Base-by-base conservation (phyloP, 2,329 filamentous ascomycete genomes). In the Fusarium hostae region DNA sequence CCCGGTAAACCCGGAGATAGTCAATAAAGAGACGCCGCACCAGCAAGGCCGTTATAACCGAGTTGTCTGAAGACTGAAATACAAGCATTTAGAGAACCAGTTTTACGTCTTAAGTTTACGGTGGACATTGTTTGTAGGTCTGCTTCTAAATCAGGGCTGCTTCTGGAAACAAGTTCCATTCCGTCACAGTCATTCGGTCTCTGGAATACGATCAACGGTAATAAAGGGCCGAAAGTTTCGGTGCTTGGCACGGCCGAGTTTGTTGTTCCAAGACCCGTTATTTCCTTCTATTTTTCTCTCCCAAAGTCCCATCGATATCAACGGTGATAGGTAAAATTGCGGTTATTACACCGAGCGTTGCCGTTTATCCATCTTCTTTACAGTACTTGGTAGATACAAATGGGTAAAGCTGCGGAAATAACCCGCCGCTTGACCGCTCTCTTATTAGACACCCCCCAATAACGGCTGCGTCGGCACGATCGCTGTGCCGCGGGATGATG, bases 391-490 rank as follows among this genome's bases (percentile, higher is more conserved):
- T 12, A 26, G 41, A 20, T 44, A 45, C 24, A 15, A 13, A 28
- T 47, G 11, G 11, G 45, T 47, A 45, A 32, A 41, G 63, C 24
- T 22, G 47, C 63, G 63, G 63, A 66, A 66, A 66, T 52, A 66
- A 40, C 30, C 68, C 74, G 51, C 71, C 41, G 66, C 62, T 60
- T 50, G 37, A 26, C 18, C 5, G 41, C 44, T 55, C 24, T 40
- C 30, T 22, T 16, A 45, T 12, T 34, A 50, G 43, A 43, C 70
- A 43, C 69, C 62, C 59, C 73, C 69, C 64, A 68, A 60, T 13
- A 67, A 77, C 75, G 75, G 75, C 71, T 77, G 73, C 64, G 73
- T 75, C 75, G 75, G 75, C 75, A 76, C 66, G 62, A 75, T 71
- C 73, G 63, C 67, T 70, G 61, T 66, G 68, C 70, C 68, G 63